Evolutionary conservation across 768 basidiomycete species (phyloP).

Genomic region (Lentinus tigrinus): DNA sequence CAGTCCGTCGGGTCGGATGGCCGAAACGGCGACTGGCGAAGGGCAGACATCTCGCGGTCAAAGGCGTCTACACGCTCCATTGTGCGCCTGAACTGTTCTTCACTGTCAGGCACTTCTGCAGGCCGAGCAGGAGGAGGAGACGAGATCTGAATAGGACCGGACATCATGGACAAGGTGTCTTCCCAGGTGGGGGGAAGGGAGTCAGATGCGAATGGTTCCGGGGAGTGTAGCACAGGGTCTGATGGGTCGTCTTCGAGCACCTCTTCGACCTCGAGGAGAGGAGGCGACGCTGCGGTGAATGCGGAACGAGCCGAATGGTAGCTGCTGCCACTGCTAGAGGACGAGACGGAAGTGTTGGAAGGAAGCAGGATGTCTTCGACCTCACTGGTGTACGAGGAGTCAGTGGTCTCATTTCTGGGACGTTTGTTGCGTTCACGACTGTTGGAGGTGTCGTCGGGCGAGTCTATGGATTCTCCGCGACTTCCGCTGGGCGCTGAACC

Average conservation of each 20-base stretch:
- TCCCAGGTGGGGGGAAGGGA: too few relatives aligned
- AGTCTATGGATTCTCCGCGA: neutral
- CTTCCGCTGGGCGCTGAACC: neutral
- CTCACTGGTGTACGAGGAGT: slow-evolving; percentile 12
- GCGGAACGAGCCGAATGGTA: slow-evolving; percentile 16
- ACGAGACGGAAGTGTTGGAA: slow-evolving; percentile 1
- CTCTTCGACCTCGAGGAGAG: neutral
- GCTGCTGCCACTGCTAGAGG: slow-evolving; percentile 10
- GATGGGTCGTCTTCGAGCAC: neutral
- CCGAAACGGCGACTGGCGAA: slow-evolving; percentile 10
- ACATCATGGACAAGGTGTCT: neutral
- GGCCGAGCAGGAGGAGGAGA: neutral
- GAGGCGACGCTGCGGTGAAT: neutral
- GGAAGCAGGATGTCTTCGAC: slow-evolving; percentile 3
- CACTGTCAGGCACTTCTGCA: neutral
- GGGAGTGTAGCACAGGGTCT: neutral
- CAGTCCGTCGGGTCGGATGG: neutral
- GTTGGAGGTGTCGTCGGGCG: neutral
- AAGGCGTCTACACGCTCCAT: slow-evolving; percentile 11
- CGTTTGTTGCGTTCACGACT: slow-evolving; percentile 16
- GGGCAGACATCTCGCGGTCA: slow-evolving; percentile 11
- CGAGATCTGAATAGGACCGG: neutral
- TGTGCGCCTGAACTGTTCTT: neutral
- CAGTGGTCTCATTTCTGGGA: slow-evolving; percentile 8
- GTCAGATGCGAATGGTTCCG: neutral